phyloP scores from a whole-genome alignment of 306 rosid species.

The Sechiopsis laciniata region DNA sequence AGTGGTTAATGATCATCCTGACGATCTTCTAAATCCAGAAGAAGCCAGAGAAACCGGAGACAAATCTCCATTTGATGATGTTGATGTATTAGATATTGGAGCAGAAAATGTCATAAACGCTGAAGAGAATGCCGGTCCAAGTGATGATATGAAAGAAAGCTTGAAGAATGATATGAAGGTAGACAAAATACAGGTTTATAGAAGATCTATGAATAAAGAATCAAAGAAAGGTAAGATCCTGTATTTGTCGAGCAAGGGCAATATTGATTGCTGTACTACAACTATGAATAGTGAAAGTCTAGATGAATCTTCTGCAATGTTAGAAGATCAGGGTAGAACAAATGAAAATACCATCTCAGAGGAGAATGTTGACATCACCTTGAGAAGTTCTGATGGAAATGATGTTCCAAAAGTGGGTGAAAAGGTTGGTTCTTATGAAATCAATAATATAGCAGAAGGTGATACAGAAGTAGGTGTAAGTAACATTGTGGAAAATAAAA shows the following conservation, averaged over 20 bases:
- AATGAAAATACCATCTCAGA: conserved; percentile 36
- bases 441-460: conserved; percentile 34
- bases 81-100: conserved; percentile 48
- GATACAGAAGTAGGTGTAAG: conserved; percentile 39
- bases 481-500: conserved; percentile 42
- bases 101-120: conserved; percentile 39
- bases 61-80: conserved; percentile 49
- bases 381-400: conserved; percentile 36
- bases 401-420: conserved; percentile 45
- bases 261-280: conserved; percentile 39
- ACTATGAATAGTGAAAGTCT: conserved; percentile 33
- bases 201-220: conserved; percentile 63
- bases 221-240: conserved; percentile 45
- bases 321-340: conserved; percentile 43
- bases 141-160: conserved; percentile 44
- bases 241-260: conserved; percentile 33
- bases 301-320: conserved; percentile 42
- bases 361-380: conserved; percentile 35
- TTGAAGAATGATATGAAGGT: conserved; percentile 39
- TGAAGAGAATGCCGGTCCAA: conserved; percentile 39
- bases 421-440: conserved; percentile 37
- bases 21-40: conserved; percentile 42
- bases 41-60: conserved; percentile 46
- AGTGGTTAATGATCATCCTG: conserved; percentile 40
- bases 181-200: conserved; percentile 62